Evolutionary conservation across 495 filamentous ascomycete species (phyloP).

Genomic region (Xylaria scruposa): DNA sequence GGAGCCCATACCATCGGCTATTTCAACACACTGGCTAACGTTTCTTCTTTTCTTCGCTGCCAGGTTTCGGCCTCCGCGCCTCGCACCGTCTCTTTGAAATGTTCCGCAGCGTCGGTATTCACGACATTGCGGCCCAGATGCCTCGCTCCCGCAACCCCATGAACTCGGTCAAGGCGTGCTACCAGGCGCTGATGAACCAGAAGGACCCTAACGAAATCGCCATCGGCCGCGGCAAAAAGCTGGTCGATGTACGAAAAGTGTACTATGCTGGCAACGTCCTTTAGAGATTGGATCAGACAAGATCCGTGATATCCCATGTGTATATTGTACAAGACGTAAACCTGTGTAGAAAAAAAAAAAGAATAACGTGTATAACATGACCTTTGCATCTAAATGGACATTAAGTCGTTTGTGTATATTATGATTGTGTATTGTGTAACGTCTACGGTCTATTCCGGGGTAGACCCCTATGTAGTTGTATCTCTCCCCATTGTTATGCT

Average conservation of each 20-base stretch:
- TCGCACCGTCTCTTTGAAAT: constrained; percentile 93
- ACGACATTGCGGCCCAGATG: constrained; percentile 82
- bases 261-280: constrained; percentile 86
- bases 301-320: constrained; percentile 9
- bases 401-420: not conserved
- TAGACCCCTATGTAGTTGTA: not conserved
- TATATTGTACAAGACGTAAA: constrained; percentile 26
- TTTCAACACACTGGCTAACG: not conserved
- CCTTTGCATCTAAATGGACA: not conserved
- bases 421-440: not conserved
- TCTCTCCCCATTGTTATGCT: not conserved
- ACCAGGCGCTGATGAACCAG: constrained; percentile 81
- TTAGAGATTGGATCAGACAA: constrained; percentile 27
- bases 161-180: constrained; percentile 93
- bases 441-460: too few species aligned
- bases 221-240: constrained; percentile 83
- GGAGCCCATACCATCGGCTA: not conserved
- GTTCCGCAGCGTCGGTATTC: constrained; percentile 79
- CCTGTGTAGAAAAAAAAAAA: constrained; percentile 7
- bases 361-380: constrained; percentile 6
- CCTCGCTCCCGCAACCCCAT: constrained; percentile 85
- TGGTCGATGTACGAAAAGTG: constrained; percentile 95
- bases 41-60: too few species aligned
- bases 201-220: constrained; percentile 87
- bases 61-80: constrained; percentile 91